phyloP scores from a whole-genome alignment of 2,329 filamentous ascomycete genomes.

The Colletotrichum sp. region DNA sequence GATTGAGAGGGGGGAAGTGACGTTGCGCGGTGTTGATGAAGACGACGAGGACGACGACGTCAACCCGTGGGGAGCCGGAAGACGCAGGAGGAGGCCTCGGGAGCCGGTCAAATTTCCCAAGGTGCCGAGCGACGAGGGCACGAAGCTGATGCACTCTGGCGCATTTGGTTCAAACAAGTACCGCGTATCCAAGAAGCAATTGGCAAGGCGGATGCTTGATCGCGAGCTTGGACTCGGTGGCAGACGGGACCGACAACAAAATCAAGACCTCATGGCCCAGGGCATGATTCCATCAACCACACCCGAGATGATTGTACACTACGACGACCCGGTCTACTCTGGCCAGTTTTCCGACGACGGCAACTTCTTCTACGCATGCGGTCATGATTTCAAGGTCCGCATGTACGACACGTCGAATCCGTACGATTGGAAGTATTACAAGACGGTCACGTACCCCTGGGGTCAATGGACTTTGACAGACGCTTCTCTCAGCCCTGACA shows the following conservation, averaged over 20 bases:
- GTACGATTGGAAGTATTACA: conserved; percentile 95
- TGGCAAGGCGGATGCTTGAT: conserved; percentile 76
- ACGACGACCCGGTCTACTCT: conserved; percentile 85
- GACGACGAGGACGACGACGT: conserved; percentile 42
- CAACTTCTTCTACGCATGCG: conserved; percentile 94
- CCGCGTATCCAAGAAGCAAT: conserved; percentile 55
- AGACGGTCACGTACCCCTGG: conserved; percentile 82
- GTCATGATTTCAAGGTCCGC: conserved; percentile 90
- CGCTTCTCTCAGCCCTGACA: conserved; percentile 88
- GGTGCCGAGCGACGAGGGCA: conserved; percentile 80
- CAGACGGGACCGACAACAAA: conserved; percentile 63
- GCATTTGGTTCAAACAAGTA: conserved; percentile 75
- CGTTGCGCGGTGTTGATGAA: conserved; percentile 39
- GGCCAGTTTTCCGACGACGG: conserved; percentile 97
- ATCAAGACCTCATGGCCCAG: conserved; percentile 60
- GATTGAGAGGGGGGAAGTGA: conserved; percentile 39
- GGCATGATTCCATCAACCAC: conserved; percentile 77
- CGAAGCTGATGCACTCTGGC: conserved; percentile 81
- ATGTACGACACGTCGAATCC: conserved; percentile 99
- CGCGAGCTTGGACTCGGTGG: conserved; percentile 79
- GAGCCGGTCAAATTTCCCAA: conserved; percentile 75
- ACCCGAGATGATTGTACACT: conserved; percentile 88
- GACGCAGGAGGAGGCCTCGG: conserved; percentile 42
- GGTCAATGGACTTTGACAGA: conserved; percentile 98
- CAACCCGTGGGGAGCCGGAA: conserved; percentile 46